phyloP scores from a whole-genome alignment of 208 protist species.

The Trypanosoma avium region DNA sequence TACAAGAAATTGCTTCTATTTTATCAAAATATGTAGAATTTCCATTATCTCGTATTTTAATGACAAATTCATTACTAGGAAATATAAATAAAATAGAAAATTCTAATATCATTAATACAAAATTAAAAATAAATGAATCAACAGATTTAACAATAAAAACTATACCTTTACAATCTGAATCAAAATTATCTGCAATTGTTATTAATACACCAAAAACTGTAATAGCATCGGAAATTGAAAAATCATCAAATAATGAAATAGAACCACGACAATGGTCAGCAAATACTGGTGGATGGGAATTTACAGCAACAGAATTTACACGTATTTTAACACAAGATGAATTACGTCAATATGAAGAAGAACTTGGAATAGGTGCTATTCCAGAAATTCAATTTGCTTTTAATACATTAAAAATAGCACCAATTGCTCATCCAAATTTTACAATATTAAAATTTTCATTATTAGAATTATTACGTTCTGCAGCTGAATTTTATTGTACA shows the following conservation, averaged over 20 bases:
- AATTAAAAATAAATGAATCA: no score
- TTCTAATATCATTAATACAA: no score
- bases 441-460: slow-evolving; percentile 58
- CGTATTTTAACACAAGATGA: slow-evolving; percentile 74
- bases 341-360: slow-evolving; percentile 39
- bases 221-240: not conserved
- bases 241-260: no score
- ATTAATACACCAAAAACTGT: not conserved
- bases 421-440: not conserved
- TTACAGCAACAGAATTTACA: slow-evolving; percentile 50
- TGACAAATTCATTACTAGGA: slow-evolving; percentile 43
- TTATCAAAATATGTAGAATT: slow-evolving; percentile 61
- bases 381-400: slow-evolving; percentile 73
- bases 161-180: not conserved
- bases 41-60: slow-evolving; percentile 51
- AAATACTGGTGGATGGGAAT: slow-evolving; percentile 50
- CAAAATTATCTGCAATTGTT: not conserved
- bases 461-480: slow-evolving; percentile 45
- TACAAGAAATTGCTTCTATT: slow-evolving; percentile 60
- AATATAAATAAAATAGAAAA: slow-evolving; percentile 10
- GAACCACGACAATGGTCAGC: slow-evolving; percentile 22
- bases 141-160: not conserved
- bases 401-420: slow-evolving; percentile 60
- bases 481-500: slow-evolving; percentile 59
- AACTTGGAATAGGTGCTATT: slow-evolving; percentile 47